phyloP scores from a whole-genome alignment of 2,329 filamentous ascomycete species.

The Fusarium temperatum region DNA sequence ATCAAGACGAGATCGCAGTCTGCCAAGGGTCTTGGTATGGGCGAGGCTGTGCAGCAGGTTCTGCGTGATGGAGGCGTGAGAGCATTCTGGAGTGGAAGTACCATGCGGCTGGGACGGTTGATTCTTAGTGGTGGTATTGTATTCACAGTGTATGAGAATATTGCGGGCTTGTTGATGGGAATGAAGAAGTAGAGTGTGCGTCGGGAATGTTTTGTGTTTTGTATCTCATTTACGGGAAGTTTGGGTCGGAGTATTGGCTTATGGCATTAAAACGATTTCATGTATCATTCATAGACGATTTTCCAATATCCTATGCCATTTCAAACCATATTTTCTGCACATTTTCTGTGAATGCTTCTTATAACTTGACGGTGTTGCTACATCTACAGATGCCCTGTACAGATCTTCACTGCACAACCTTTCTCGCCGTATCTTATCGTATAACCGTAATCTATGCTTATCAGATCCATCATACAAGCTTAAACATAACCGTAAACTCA shows the following conservation, averaged over 20 bases:
- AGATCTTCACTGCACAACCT: fast-evolving
- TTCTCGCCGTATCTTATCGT: neutral
- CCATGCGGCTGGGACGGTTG: slow-evolving; percentile 71
- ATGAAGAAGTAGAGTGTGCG: neutral
- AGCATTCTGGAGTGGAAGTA: slow-evolving; percentile 73
- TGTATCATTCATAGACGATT: neutral
- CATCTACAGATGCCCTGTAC: fast-evolving
- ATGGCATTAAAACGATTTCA: neutral
- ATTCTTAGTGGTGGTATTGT: slow-evolving; percentile 74
- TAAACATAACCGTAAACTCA: neutral
- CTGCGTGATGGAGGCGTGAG: slow-evolving; percentile 65
- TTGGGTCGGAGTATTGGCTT: neutral
- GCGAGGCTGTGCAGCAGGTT: slow-evolving; percentile 64
- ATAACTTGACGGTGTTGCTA: fast-evolving
- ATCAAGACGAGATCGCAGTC: slow-evolving; percentile 72
- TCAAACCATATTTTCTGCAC: fast-evolving
- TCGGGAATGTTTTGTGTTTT: neutral
- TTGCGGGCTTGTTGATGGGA: slow-evolving; percentile 45
- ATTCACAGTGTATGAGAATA: slow-evolving; percentile 70
- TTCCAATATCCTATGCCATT: neutral
- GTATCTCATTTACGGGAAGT: neutral
- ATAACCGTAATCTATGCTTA: neutral
- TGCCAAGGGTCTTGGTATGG: slow-evolving; percentile 64
- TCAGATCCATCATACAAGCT: neutral
- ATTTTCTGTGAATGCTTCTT: too few relatives aligned